Evolutionary conservation across 805 yeast genomes (phyloP), one percentile per base, ranked within the genome.

Genomic region (Citeromyces matritensis): DNA sequence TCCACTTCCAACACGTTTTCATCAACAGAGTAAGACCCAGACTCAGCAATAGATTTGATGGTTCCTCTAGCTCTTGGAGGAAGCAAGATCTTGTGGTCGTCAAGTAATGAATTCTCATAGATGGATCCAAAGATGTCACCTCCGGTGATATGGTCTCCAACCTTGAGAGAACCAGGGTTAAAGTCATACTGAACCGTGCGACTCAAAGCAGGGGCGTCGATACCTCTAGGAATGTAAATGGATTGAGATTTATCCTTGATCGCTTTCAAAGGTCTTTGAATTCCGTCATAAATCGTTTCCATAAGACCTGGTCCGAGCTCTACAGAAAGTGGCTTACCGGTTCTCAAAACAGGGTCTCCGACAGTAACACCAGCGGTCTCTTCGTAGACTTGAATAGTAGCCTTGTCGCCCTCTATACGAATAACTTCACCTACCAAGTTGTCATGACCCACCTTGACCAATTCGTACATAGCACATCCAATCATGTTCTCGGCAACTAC

Each of bases 41-140:
- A 70, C 47, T 70, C 76, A 32, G 96, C 95, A 46, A 91, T 69
- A 49, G 78, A 73, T 37, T 88, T 80, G 48, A 91, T 73, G 24
- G 96, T 88, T 69, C 99, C 99, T 59, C 95, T 77, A 14, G 97
- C 97, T 59, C 94, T 80, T 53, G 99, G 99, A 28, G 99, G 98
- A 42, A 91, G 65, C 51, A 91, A 61, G 48, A 91, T 86, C 61
- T 85, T 85, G 63, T 91, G 98, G 60, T 86, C 93, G 38, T 77
- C 72, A 41, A 91, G 63, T 46, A 91, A 67, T 9, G 97, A 88
- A 65, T 91, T 91, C 63, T 91, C 99, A 51, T 71, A 88, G 37
- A 85, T 80, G 32, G 83, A 69, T 51, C 96, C 99, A 50, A 82
- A 83, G 47, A 88, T 84, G 55, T 91, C 97, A 63, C 99, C 99